Evolutionary conservation across 768 basidiomycete genomes (phyloP), one percentile per base, ranked within the genome.

Genomic region (Coprinopsis strossmayeri): DNA sequence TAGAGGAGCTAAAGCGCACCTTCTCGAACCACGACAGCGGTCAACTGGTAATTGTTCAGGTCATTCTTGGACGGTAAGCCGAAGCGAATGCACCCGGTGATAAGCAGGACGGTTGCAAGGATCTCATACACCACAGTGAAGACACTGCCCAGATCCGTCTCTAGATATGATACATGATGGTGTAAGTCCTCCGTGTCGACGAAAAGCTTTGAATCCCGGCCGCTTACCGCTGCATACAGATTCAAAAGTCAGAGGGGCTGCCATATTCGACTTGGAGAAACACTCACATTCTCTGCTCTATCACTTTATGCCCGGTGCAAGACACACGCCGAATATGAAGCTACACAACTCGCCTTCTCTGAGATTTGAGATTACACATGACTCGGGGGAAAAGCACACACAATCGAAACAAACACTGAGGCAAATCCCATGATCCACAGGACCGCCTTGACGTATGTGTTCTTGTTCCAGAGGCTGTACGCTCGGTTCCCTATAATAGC

Each of bases 51-150:
- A 5, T 26, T 12, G 24, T 32, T 49, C 28, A 40, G 15, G 9
- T 32, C 32, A 3, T 15, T 13, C 30, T 43, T 30, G 28, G 18
- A 23, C 10, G 28, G n/a, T n/a, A n/a, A 24, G 11, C 43, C 32
- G 3, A 49, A 3, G 17, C 48, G 15, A 9, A 34, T 10, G 23
- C 48, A 49, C 7, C 38, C 41, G 9, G 21, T 21, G 7, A 34
- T 40, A 21, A 49, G 26, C 5, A 49, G 35, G 23, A 5, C 11
- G 3, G 48, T 43, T 27, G 48, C 17, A 25, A 49, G 40, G n/a
- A 49, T 27, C 23, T 49, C 48, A n/a, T 40, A 49, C 2, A 43
- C 40, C 10, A 49, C 28, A n/a, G 48, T 49, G 27, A 30, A 17
- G 5, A 41, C 17, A 12, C 26, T 15, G 1, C 42, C 11, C 9